These are phyloP conservation scores for Corinectria fuckeliana DNA, from an alignment of 2,329 filamentous ascomycete species.

Conservation along the genomic window DNA sequence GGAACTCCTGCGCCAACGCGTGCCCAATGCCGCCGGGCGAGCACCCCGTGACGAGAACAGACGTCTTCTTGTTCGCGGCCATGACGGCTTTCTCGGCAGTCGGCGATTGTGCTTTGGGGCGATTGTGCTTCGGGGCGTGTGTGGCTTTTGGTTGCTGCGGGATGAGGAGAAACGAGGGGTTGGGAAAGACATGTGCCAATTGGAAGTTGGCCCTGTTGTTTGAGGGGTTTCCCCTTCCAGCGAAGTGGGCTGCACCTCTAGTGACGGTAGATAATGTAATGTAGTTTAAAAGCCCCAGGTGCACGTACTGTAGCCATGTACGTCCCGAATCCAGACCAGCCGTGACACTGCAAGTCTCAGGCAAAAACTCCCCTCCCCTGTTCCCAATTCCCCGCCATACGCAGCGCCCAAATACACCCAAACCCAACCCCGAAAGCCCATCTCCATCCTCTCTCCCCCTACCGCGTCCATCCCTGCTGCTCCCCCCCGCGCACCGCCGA, in stretches of 20 bases:
- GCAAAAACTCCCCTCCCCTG: background rate
- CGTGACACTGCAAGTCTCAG: no score
- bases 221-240: background rate
- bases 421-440: background rate
- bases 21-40: constrained; percentile 65
- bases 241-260: background rate
- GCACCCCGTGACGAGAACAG: constrained; percentile 60
- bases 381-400: background rate
- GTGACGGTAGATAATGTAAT: background rate
- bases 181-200: background rate
- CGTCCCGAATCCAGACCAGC: no score
- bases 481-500: background rate
- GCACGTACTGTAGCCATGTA: no score
- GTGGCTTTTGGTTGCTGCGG: background rate
- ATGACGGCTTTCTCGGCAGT: constrained; percentile 14
- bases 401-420: background rate
- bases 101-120: background rate
- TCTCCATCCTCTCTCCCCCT: background rate
- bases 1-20: constrained; percentile 60
- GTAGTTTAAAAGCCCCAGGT: no score
- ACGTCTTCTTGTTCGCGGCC: constrained; percentile 48
- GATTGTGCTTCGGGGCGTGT: background rate
- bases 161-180: background rate
- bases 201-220: background rate
- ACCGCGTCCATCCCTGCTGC: background rate